A percentile compares a stretch with the other conserved stretches of the same genome.
These are phyloP conservation scores for Pseudotsuga menziesii DNA, from an alignment of 75 land plant genomes.

Conservation along the genomic window DNA sequence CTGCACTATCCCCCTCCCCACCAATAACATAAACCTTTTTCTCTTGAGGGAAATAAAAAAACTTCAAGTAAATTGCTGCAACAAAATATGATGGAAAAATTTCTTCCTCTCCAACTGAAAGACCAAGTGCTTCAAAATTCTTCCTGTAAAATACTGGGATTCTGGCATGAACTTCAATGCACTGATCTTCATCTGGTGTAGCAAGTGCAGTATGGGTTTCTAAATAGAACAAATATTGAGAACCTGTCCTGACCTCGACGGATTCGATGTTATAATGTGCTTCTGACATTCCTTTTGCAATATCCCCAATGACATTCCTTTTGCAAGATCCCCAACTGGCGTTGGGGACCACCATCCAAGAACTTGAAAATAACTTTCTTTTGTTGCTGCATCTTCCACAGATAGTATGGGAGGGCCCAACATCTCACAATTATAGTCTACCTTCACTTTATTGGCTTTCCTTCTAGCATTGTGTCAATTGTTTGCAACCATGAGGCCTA, in stretches of 20 bases:
- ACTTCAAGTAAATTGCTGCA: too few species aligned
- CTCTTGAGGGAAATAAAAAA: too few species aligned
- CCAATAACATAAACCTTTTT: too few species aligned
- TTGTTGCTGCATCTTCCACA: conserved; percentile 71
- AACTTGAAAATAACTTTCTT: conserved; percentile 49
- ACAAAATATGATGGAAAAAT: too few species aligned
- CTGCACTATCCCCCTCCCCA: too few species aligned
- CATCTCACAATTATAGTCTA: conserved; percentile 57
- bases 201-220: conserved; percentile 89
- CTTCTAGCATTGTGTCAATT: conserved; percentile 58
- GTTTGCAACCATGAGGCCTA: conserved; percentile 96
- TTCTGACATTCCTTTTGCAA: too few species aligned
- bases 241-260: conserved; percentile 65
- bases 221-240: conserved; percentile 88
- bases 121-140: too few species aligned
- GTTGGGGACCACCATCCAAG: conserved; percentile 29
- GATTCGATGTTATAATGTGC: conserved; percentile 58
- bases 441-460: conserved; percentile 52
- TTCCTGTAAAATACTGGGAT: conserved; percentile 49
- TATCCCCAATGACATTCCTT: too few species aligned
- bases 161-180: conserved; percentile 68
- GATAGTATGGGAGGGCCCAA: conserved; percentile 71
- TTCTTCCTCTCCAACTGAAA: too few species aligned
- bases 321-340: conserved; percentile 52
- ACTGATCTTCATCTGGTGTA: conserved; percentile 92